Conservation (phyloP, 176 grass and related monocot genomes). For the Miscanthus lutarioriparius region DNA sequence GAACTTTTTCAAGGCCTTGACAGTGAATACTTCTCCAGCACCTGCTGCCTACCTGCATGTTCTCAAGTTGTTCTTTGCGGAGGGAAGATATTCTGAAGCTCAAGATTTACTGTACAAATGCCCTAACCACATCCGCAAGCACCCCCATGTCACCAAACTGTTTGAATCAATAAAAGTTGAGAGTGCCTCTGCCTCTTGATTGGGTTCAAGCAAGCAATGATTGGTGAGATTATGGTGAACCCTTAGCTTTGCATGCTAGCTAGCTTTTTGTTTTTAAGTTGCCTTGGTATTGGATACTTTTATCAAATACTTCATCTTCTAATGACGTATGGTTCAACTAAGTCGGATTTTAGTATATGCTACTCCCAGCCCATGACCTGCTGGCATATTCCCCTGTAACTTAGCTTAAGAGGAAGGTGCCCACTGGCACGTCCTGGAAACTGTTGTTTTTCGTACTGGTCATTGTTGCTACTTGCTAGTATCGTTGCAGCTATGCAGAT, state of each 20-base stretch:
- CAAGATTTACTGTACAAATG: slow-evolving; percentile 81
- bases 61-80: slow-evolving; percentile 72
- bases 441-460: not conserved
- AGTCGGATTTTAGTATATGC: not conserved
- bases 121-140: slow-evolving; percentile 75
- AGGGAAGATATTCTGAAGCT: slow-evolving; percentile 79
- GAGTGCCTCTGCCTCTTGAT: slow-evolving; percentile 39
- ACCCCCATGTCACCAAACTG: slow-evolving; percentile 53
- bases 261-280: slow-evolving; percentile 22
- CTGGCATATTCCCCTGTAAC: too few species aligned
- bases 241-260: slow-evolving; percentile 1
- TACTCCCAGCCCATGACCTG: too few species aligned
- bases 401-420: not conserved
- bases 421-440: not conserved
- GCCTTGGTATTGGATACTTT: slow-evolving; percentile 7
- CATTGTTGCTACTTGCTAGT: not conserved
- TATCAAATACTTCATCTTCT: not conserved
- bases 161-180: slow-evolving; percentile 59
- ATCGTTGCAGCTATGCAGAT: not conserved
- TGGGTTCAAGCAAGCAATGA: slow-evolving; percentile 8
- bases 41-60: slow-evolving; percentile 53
- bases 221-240: slow-evolving; percentile 28
- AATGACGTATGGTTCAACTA: not conserved
- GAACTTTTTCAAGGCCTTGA: slow-evolving; percentile 69
- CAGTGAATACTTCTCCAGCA: slow-evolving; percentile 45